Base-by-base conservation (phyloP, 371 early-diverging fungal species). In the Lichtheimia corymbifera region DNA sequence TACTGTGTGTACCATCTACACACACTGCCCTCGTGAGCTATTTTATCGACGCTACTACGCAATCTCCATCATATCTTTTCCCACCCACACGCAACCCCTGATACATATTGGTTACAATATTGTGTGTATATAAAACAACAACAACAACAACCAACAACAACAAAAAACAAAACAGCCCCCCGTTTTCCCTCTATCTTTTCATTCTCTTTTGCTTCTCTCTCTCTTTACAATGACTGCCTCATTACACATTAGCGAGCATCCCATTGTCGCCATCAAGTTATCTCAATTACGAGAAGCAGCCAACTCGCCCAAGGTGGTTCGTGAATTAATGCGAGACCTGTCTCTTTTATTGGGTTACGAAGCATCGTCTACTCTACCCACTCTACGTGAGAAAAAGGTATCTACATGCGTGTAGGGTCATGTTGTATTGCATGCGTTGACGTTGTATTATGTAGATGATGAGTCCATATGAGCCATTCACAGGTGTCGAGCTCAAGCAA, bases 261-360 rank as follows among this genome's bases (percentile, higher is more conserved):
- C 93, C 43, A 72, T 93, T 13, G 70, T 91, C 4, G 83, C 83
- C 44, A 79, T 82, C 59, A 92, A 92, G 68, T 62, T 93, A 15
- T 83, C 90, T 20, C 76, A 83, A 53, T 83, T 94, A 25, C 83
- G 94, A 44, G 85, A 88, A 56, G 66, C 64, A 18, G 63, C 73
- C 7, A 83, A 80, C 27, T 69, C 70, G 1, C 63, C 92, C 6
- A 89, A 89, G 56, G 78, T 76, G 40, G 83, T 89, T 15, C 79
- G 95, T n/a, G 87, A 88, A 59, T 73, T 92, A 15, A 76, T 88
- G 24, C 63, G 68, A 50, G 90, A 90, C 58, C 61, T 93, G 44
- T 77, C 87, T 0, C 40, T 73, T 1, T 64, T 93, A 17, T 68
- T 94, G 35, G 88, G 80, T 51, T 87, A 89, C 73, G 88, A 90